Base-by-base conservation (phyloP, 164 flowering plant species). In the Akebia trifoliata region DNA sequence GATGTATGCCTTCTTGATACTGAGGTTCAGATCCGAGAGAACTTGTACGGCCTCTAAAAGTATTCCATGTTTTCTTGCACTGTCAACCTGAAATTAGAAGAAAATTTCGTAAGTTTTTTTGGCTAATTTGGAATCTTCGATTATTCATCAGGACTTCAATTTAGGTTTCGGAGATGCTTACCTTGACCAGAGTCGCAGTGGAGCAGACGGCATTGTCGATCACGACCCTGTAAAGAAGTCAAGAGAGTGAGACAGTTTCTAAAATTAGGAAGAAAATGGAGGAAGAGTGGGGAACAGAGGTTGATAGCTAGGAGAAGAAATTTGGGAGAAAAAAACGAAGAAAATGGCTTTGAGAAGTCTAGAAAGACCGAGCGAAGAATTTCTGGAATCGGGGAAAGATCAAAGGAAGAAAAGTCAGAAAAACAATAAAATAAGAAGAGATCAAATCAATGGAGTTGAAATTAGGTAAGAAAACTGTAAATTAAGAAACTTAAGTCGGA, bases 161-260 rank as follows among this genome's bases (percentile, higher is more conserved):
- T 54, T 37, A 43, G 45, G 59, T 57, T 24, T 3, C 43, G 3
- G 25, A 53, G 44, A 63, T 3, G 64, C 64, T 68, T 72, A 93
- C 99, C 97, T 84, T 88, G 56, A 94, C 89, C 0, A 89, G 50
- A 21, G 97, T 94, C 6, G 96, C 73, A 5, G 80, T 66, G 10
- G 78, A 34, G 59, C 93, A 86, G 32, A 81, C 95, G 50, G 78
- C 86, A 81, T 88, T 94, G 77, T 94, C 96, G 47, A 94, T 80
- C 39, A 80, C 89, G 50, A 88, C 97, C 73, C 99, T 94, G 93
- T 30, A 59, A 66, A 45, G 4, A n/a, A 56, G 61, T 25, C 57
- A 70, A 34, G 12, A 18, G 22, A 26, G 20, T 1, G 37, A 54
- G 44, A 30, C 3, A 44, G 28, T 50, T 11, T 31, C 14, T 51